Conservation (phyloP, 306 rosid species). For the Malus asiatica region DNA sequence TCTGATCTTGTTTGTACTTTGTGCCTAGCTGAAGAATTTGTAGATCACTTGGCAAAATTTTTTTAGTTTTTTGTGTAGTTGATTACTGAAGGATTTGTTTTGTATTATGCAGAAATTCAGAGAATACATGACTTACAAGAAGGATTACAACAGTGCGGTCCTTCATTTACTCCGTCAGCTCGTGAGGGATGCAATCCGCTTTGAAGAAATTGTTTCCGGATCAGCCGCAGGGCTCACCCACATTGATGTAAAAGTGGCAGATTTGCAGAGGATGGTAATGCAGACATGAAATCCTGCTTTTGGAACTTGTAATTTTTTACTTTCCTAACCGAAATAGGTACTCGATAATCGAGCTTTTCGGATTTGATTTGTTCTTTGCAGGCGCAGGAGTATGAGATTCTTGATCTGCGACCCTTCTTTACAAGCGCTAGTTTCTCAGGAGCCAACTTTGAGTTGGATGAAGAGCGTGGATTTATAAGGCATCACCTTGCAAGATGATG, state of each 20-base stretch:
- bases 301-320: neutral
- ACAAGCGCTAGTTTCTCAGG: slow-evolving; percentile 52
- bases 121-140: slow-evolving; percentile 87
- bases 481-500: slow-evolving; percentile 54
- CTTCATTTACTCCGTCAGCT: slow-evolving; percentile 71
- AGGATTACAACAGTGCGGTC: slow-evolving; percentile 74
- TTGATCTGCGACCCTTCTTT: slow-evolving; percentile 81
- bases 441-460: slow-evolving; percentile 62
- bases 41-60: neutral
- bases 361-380: slow-evolving; percentile 31
- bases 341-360: neutral
- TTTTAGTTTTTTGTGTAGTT: neutral
- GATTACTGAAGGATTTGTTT: neutral
- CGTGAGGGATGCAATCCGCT: slow-evolving; percentile 72
- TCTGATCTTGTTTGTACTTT: neutral
- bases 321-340: neutral
- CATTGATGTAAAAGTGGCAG: slow-evolving; percentile 67
- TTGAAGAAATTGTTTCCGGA: slow-evolving; percentile 70
- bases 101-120: slow-evolving; percentile 67
- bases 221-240: slow-evolving; percentile 52
- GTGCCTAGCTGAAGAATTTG: neutral
- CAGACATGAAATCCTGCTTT: neutral
- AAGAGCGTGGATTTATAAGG: slow-evolving; percentile 52
- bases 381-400: slow-evolving; percentile 90
- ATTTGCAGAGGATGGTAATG: slow-evolving; percentile 60